These are phyloP conservation scores for Apophysomyces elegans DNA, from an alignment of 371 early-diverging fungal species.

Conservation along the genomic window DNA sequence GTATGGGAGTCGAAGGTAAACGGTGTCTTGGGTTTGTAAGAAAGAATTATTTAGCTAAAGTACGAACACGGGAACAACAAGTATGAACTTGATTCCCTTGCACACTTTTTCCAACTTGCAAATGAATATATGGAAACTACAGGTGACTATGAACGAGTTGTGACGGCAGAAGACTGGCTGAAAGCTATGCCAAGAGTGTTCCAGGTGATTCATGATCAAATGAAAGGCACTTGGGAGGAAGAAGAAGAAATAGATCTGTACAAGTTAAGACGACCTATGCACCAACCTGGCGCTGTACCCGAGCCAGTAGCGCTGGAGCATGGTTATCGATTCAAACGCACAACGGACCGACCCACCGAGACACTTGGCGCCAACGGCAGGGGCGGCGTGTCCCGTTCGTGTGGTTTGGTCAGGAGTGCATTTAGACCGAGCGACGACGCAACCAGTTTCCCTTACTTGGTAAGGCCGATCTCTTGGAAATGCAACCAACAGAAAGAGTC, in stretches of 20 bases:
- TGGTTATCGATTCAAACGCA: conserved; percentile 41
- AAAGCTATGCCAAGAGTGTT: conserved; percentile 35
- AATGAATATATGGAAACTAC: conserved; percentile 41
- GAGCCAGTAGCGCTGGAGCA: conserved; percentile 27
- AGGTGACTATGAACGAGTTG: conserved; percentile 29
- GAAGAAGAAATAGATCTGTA: background rate
- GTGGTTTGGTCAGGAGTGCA: conserved; percentile 59
- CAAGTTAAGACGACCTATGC: background rate
- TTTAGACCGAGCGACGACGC: conserved; percentile 71
- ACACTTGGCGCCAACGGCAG: conserved; percentile 56
- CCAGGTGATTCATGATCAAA: conserved; percentile 36
- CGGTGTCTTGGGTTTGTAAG: background rate
- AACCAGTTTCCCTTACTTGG: conserved; percentile 61
- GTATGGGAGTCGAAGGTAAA: conserved; percentile 51
- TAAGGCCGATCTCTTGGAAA: conserved; percentile 9
- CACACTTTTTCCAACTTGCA: conserved; percentile 52
- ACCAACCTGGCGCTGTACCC: background rate
- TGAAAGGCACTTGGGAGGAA: conserved; percentile 43
- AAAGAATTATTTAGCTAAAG: background rate
- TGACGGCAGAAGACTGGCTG: conserved; percentile 32
- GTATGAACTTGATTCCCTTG: conserved; percentile 58
- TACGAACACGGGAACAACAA: conserved; percentile 13
- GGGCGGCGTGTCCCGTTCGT: conserved; percentile 53
- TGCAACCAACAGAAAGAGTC: too few species aligned
- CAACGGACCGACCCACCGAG: conserved; percentile 52